Evolutionary conservation across 164 flowering plant species (phyloP).

Genomic region (Litsea cubeba): DNA sequence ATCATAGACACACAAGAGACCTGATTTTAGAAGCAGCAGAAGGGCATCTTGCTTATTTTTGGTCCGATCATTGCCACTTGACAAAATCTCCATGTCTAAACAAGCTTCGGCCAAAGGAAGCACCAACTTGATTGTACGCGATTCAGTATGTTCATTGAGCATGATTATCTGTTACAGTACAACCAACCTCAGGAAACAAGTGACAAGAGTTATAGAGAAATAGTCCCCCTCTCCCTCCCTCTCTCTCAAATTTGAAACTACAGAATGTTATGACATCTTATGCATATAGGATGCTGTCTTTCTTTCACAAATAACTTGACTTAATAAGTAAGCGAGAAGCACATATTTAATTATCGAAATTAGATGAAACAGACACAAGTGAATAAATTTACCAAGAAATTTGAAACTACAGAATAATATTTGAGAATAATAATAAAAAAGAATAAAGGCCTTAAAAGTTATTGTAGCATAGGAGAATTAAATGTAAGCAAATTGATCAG

Average conservation of each 20-base stretch:
- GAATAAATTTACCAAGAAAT: background rate
- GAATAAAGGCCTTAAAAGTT: background rate
- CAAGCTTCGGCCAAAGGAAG: constrained; percentile 66
- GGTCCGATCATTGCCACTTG: constrained; percentile 43
- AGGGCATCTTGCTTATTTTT: constrained; percentile 52
- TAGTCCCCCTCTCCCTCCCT: too few relatives aligned
- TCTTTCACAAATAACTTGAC: background rate
- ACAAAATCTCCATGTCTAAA: constrained; percentile 58
- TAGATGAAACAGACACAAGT: background rate
- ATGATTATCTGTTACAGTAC: constrained; percentile 53
- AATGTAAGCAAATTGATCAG: background rate
- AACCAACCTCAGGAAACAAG: constrained; percentile 6
- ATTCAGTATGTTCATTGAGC: constrained; percentile 68
- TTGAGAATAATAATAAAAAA: background rate
- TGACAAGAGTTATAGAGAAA: too few relatives aligned
- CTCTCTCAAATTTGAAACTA: too few relatives aligned
- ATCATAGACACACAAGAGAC: constrained; percentile 55
- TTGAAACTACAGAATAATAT: background rate
- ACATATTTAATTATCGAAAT: background rate
- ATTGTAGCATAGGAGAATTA: too few relatives aligned
- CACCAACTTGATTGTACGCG: constrained; percentile 68
- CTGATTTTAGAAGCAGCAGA: constrained; percentile 66
- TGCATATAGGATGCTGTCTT: background rate
- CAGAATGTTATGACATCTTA: too few relatives aligned
- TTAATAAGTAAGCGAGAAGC: background rate